Base-by-base conservation (phyloP, 768 basidiomycete genomes). In the Lentinus brumalis region DNA sequence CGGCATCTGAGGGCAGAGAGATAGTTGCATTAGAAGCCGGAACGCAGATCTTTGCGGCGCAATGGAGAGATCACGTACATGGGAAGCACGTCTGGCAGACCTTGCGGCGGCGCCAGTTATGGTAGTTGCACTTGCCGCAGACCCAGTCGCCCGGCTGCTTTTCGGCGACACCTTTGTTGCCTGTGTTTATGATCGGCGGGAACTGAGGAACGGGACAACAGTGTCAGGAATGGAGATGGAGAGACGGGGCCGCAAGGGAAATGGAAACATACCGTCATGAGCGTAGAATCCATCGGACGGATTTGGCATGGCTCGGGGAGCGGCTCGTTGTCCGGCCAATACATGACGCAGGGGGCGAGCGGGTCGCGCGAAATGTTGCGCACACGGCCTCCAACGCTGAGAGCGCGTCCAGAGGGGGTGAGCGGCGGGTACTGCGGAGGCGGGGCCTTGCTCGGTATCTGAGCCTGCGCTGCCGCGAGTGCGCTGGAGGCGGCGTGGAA, bases 11-110 rank as follows among this genome's bases (percentile, higher is more conserved):
- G 21, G 15, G 50, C 32, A 56, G 54, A 42, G 57, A 53, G 35
- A 49, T 60, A 57, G 56, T 50, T 30, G 58, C 47, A 51, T 10
- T 38, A 62, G 38, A 52, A 44, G 10, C 46, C 39, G 51, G 53
- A 49, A 40, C 32, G 49, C 42, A 12, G 31, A 42, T 55, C 59
- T 61, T 60, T 44, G 26, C 59, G 60, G 60, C 56, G 60, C 21
- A 53, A 46, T 26, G 21, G 10, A 31, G 42, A 54, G 5, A 45
- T 18, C 7, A 81, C 87, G 64, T 68, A 91, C 90, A 93, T 50
- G 92, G 91, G 61, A 85, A 83, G 74, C 92, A 94, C 10, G 90
- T 92, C 79, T 94, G 92, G 76, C 92, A 94, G 60, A 94, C 92
- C 74, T 94, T 94, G 57, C 92, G 78, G 59, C 92, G 77, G 65